Percentiles rank a stretch among this genome's conserved stretches.
Conservation (phyloP, 176 grass and related monocot species). For the Lolium perenne region DNA sequence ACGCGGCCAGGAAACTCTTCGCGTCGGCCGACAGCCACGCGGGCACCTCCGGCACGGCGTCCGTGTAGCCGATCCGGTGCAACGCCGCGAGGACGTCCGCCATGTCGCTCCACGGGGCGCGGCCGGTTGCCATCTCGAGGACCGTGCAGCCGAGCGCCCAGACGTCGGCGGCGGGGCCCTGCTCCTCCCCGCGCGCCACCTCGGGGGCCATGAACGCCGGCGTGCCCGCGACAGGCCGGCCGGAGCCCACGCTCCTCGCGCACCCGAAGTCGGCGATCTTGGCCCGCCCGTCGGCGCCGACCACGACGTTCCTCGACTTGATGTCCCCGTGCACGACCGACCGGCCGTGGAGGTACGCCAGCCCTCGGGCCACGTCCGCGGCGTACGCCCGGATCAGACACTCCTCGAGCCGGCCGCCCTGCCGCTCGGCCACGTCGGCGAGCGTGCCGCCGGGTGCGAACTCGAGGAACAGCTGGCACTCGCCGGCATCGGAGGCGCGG, state of each 20-base stretch:
- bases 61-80: constrained; percentile 71
- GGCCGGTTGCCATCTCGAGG: constrained; percentile 73
- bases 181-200: constrained; percentile 73
- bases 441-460: constrained; percentile 71
- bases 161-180: constrained; percentile 64
- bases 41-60: constrained; percentile 53
- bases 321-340: constrained; percentile 71
- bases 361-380: constrained; percentile 54
- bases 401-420: constrained; percentile 49
- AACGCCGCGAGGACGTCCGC: constrained; percentile 51
- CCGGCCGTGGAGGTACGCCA: constrained; percentile 61
- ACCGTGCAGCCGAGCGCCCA: constrained; percentile 80
- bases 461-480: constrained; percentile 72
- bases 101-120: constrained; percentile 51
- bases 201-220: constrained; percentile 93
- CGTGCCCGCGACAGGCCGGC: constrained; percentile 54
- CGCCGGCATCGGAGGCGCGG: background rate
- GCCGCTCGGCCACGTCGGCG: constrained; percentile 44
- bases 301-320: constrained; percentile 68
- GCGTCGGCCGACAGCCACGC: constrained; percentile 58
- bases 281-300: constrained; percentile 57
- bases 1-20: constrained; percentile 64
- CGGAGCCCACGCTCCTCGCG: constrained; percentile 23
- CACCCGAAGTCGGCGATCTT: constrained; percentile 83
- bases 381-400: constrained; percentile 33